Base-by-base conservation (phyloP, 116 monocot species). In the Iris pallida region DNA sequence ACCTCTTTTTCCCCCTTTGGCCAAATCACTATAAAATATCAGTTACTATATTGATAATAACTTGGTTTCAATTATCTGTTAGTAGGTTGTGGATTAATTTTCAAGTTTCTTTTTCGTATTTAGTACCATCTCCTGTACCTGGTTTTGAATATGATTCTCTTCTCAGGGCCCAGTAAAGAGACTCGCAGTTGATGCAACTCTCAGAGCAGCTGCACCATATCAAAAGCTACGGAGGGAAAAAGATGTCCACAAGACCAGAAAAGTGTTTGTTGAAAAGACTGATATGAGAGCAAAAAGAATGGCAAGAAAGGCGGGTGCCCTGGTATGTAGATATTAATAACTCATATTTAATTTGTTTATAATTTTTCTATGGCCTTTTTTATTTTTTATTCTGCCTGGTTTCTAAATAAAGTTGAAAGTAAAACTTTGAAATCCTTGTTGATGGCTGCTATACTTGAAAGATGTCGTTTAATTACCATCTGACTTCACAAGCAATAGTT, bases 241-340 rank as follows among this genome's bases (percentile, higher is more conserved):
- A 52, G 81, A 87, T 57, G 55, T 70, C 59, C 52, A 70, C 20
- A 89, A 85, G 55, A 73, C 75, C 14, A 92, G 71, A 78, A 92
- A 90, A 74, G 92, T 97, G 49, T 97, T 77, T 90, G 90, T 97
- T 10, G 97, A 97, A 54, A 97, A 92, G 83, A 78, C 59, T 71
- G 97, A 97, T 68, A 90, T 97, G 97, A 92, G 97, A 81, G 92
- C 97, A 57, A 97, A 97, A 80, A 78, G 90, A 75, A 92, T 97
- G 97, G 97, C 97, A 10, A 74, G 97, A 41, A 97, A 97, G 87
- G 92, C 92, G 52, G 97, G 92, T 64, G 92, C 92, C 17, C 73
- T 97, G 73, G 97, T 97, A 87, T 59, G 79, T 76, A 65, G n/a
- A n/a, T n/a, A n/a, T n/a, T n/a, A n/a, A n/a, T n/a, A n/a, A n/a